phyloP scores from a whole-genome alignment of 2,329 filamentous ascomycete species.

The Xylariales sp. region DNA sequence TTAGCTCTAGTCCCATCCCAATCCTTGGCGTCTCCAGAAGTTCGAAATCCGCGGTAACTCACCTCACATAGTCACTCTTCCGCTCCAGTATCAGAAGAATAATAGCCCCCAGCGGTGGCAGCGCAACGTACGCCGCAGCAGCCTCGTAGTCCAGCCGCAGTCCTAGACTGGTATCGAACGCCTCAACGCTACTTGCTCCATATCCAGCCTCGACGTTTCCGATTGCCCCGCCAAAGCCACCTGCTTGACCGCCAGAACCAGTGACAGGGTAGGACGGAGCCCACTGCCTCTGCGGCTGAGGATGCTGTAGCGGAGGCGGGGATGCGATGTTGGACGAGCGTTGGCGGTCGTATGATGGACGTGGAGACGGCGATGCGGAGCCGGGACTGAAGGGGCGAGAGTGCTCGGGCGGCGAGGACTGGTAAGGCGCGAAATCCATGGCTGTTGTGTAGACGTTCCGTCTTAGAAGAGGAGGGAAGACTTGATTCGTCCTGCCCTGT shows the following conservation, averaged over 20 bases:
- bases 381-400: constrained; percentile 76
- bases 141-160: constrained; percentile 87
- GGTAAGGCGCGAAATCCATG: constrained; percentile 97
- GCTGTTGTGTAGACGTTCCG: background rate
- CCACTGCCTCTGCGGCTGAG: constrained; percentile 56
- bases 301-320: constrained; percentile 44
- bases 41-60: constrained; percentile 29
- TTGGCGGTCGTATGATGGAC: constrained; percentile 52
- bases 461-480: background rate
- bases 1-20: too few relatives aligned
- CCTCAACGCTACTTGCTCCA: constrained; percentile 34
- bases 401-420: constrained; percentile 83
- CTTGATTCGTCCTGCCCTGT: background rate
- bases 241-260: constrained; percentile 12
- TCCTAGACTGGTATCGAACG: constrained; percentile 85
- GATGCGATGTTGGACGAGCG: constrained; percentile 41
- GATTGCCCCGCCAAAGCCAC: constrained; percentile 12
- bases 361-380: constrained; percentile 44
- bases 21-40: too few relatives aligned
- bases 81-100: constrained; percentile 81
- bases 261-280: constrained; percentile 23
- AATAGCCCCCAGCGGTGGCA: constrained; percentile 83
- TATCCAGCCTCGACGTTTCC: constrained; percentile 24
- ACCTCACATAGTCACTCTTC: constrained; percentile 96
- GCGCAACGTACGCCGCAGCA: constrained; percentile 76